Conservation (phyloP, 192 early-diverging fungal genomes). For the Polychytrium aggregatum region DNA sequence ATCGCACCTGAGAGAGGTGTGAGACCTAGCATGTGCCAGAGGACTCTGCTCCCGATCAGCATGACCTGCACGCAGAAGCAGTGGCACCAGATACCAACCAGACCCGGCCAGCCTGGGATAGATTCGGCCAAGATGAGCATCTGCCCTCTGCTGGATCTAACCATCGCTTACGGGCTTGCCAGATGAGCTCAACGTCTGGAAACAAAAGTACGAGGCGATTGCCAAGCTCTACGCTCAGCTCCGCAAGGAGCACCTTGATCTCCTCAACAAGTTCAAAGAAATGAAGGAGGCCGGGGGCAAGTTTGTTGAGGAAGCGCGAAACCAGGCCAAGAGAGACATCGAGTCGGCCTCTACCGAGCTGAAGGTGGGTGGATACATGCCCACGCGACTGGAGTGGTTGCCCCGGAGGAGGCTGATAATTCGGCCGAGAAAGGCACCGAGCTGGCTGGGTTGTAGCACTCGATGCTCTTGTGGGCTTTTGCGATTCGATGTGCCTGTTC, state of each 20-base stretch:
- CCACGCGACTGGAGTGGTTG: background rate
- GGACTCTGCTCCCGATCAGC: no score
- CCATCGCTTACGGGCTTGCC: no score
- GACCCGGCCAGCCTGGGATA: no score
- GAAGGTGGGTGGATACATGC: constrained; percentile 11
- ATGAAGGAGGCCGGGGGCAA: constrained; percentile 57
- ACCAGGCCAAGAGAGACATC: constrained; percentile 72
- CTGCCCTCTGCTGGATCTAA: background rate
- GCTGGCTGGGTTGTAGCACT: constrained; percentile 59
- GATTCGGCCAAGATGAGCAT: background rate
- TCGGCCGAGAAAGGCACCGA: background rate
- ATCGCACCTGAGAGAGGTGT: no score
- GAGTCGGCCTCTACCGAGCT: constrained; percentile 25
- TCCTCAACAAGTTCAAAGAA: constrained; percentile 83
- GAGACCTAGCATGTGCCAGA: no score
- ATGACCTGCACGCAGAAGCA: no score
- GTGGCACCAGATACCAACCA: constrained; percentile 3
- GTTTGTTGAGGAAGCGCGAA: constrained; percentile 71
- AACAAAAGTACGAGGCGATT: constrained; percentile 93
- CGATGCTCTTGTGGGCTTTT: no score
- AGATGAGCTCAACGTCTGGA: constrained; percentile 93
- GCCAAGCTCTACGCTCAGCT: constrained; percentile 97
- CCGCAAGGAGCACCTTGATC: constrained; percentile 87
- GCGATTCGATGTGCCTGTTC: no score
- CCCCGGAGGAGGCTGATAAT: background rate